These are phyloP conservation scores for Eimeria tenella DNA, from an alignment of 169 alveolate species.

Conservation along the genomic window DNA sequence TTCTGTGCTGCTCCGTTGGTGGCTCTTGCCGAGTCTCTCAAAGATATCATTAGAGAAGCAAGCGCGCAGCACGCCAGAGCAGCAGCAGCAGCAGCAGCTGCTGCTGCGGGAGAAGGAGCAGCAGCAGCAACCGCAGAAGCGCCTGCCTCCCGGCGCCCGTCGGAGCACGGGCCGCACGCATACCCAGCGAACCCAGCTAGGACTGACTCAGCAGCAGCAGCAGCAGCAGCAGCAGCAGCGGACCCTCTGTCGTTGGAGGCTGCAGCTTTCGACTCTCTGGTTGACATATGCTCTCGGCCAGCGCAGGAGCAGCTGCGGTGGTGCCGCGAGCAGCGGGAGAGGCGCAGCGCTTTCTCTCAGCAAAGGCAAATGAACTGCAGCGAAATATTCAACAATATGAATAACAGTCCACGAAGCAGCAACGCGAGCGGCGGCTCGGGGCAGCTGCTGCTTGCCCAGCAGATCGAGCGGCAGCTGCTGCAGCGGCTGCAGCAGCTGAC, in stretches of 20 bases:
- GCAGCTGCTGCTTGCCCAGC: no score
- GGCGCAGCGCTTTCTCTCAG: background rate
- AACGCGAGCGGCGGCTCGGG: no score
- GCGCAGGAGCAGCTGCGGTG: slow-evolving; percentile 30
- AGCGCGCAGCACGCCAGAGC: slow-evolving; percentile 24
- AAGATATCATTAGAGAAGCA: slow-evolving; percentile 10
- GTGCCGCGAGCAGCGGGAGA: slow-evolving; percentile 19
- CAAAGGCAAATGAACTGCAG: no score
- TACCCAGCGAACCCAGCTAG: background rate
- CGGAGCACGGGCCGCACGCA: background rate
- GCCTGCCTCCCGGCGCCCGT: background rate
- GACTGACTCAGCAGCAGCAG: background rate
- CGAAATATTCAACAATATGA: no score
- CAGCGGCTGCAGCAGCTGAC: no score
- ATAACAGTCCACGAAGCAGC: no score
- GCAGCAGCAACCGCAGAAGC: background rate
- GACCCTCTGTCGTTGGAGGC: background rate
- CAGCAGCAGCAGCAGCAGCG: background rate
- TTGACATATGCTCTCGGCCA: slow-evolving; percentile 31
- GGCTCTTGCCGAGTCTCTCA: slow-evolving; percentile 59
- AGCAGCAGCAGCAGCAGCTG: slow-evolving; percentile 19
- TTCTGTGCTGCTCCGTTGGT: slow-evolving; percentile 42
- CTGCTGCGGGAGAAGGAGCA: background rate
- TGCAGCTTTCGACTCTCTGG: background rate
- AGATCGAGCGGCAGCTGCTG: no score